Percentiles rank a stretch among this genome's conserved stretches.
Evolutionary conservation across 1,284 basidiomycete species (phyloP).

Genomic region (Neonothopanus nambi): DNA sequence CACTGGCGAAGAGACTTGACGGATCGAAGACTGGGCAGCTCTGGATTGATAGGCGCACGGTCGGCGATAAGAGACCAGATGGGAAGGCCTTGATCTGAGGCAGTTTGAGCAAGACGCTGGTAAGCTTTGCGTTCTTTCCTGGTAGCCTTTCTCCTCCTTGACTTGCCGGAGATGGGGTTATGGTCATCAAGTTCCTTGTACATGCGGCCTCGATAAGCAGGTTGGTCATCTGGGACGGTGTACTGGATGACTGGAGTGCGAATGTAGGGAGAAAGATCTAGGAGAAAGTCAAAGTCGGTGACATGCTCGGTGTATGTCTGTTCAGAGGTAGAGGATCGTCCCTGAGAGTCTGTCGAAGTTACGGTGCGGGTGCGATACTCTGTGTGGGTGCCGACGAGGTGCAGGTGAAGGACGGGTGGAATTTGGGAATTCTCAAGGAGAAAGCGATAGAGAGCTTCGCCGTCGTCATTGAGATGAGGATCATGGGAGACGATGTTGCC

Average conservation of each 20-base stretch:
- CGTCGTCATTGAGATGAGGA: conserved; percentile 70
- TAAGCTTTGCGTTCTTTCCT: conserved; percentile 31
- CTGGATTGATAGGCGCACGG: conserved; percentile 28
- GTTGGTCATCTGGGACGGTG: conserved; percentile 51
- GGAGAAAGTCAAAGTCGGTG: conserved; percentile 65
- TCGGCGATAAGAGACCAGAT: conserved; percentile 40
- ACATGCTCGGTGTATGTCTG: conserved; percentile 56
- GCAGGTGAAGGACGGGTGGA: conserved; percentile 51
- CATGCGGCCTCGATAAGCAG: conserved; percentile 58
- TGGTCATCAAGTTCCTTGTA: conserved; percentile 42
- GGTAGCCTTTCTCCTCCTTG: conserved; percentile 29
- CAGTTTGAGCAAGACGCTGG: conserved; percentile 33
- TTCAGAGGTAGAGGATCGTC: conserved; percentile 34
- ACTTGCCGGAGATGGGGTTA: conserved; percentile 20
- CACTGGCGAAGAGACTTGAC: conserved; percentile 61
- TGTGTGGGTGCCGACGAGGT: conserved; percentile 56
- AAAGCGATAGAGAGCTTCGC: conserved; percentile 75
- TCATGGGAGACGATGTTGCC: conserved; percentile 70
- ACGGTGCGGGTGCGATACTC: conserved; percentile 54
- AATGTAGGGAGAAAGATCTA: conserved; percentile 46
- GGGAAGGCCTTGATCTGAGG: conserved; percentile 35
- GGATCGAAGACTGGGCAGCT: conserved; percentile 24
- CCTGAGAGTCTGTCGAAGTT: conserved; percentile 26
- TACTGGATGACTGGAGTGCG: conserved; percentile 43
- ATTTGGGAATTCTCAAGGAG: conserved; percentile 55